Conservation (phyloP, 495 filamentous ascomycete genomes). For the Penicillium psychrofluorescens region DNA sequence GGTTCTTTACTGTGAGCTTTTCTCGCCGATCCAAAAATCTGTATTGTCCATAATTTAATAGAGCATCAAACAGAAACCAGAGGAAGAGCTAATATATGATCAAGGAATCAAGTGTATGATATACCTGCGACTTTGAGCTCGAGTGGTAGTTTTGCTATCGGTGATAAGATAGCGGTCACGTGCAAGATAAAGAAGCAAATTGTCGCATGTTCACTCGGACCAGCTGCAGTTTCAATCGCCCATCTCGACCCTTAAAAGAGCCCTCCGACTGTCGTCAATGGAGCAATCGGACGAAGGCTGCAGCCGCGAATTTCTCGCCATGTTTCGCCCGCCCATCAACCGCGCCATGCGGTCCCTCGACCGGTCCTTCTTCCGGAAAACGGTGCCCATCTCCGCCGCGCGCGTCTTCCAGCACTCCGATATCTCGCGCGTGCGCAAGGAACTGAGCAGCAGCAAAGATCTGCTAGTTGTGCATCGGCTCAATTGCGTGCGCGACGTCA, state of each 20-base stretch:
- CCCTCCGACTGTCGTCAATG: constrained; percentile 18
- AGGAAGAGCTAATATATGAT: too few species aligned
- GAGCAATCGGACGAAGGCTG: constrained; percentile 12
- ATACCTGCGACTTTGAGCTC: too few species aligned
- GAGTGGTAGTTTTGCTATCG: constrained; percentile 2
- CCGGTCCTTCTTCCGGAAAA: constrained; percentile 72
- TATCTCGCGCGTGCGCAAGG: constrained; percentile 58
- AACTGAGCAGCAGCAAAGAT: constrained; percentile 51
- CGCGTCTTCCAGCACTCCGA: constrained; percentile 61
- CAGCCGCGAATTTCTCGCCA: constrained; percentile 30
- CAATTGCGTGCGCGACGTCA: constrained; percentile 44
- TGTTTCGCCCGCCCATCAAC: constrained; percentile 79
- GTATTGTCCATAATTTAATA: too few species aligned
- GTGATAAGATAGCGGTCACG: constrained; percentile 2
- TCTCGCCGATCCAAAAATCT: too few species aligned
- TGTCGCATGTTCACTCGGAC: neutral
- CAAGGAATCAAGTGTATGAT: too few species aligned
- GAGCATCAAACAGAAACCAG: too few species aligned
- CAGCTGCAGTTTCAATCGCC: constrained; percentile 1
- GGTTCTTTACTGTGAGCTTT: too few species aligned
- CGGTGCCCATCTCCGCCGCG: constrained; percentile 69
- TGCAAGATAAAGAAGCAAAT: constrained; percentile 16
- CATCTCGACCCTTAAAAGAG: neutral
- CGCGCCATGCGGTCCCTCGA: constrained; percentile 75
- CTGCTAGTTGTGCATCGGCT: constrained; percentile 55